Percentiles rank a stretch among this genome's conserved stretches.
These are phyloP conservation scores for Quillaja saponaria DNA, from an alignment of 306 rosid genomes.

Conservation along the genomic window DNA sequence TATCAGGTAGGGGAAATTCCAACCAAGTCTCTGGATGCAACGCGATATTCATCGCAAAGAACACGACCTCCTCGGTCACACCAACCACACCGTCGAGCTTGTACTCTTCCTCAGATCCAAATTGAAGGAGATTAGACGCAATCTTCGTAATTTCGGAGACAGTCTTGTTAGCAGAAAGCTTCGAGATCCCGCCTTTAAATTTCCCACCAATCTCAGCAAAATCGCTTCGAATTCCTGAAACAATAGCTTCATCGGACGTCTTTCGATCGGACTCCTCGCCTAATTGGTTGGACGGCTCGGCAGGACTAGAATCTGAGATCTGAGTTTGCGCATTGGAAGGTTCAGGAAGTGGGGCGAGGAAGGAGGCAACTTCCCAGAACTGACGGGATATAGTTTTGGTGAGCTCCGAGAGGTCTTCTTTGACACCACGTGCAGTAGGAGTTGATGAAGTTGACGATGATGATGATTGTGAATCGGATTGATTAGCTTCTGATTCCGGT, in stretches of 20 bases:
- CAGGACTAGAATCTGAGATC: conserved; percentile 30
- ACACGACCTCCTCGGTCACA: conserved; percentile 67
- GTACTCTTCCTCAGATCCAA: conserved; percentile 57
- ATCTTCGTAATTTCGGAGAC: conserved; percentile 87
- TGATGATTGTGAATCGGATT: conserved; percentile 40
- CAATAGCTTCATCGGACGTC: conserved; percentile 60
- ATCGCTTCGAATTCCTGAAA: conserved; percentile 88
- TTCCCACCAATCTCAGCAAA: conserved; percentile 81
- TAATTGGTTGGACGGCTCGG: conserved; percentile 19
- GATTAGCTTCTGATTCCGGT: conserved; percentile 28
- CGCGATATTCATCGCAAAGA: conserved; percentile 65
- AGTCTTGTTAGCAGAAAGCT: conserved; percentile 58
- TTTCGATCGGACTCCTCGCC: conserved; percentile 14
- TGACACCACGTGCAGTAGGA: conserved; percentile 69
- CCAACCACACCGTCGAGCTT: conserved; percentile 62
- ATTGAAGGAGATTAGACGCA: conserved; percentile 82
- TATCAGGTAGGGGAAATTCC: conserved; percentile 76
- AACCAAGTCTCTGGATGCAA: conserved; percentile 91
- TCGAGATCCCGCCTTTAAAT: conserved; percentile 80
- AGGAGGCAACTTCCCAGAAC: conserved; percentile 88
- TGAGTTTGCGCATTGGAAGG: conserved; percentile 21
- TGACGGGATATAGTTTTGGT: conserved; percentile 69
- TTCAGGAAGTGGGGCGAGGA: conserved; percentile 86
- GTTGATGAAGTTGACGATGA: conserved; percentile 41
- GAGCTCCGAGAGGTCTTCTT: conserved; percentile 78